phyloP scores from a whole-genome alignment of 768 basidiomycete genomes.

The Cantharellus cinnabarinus region DNA sequence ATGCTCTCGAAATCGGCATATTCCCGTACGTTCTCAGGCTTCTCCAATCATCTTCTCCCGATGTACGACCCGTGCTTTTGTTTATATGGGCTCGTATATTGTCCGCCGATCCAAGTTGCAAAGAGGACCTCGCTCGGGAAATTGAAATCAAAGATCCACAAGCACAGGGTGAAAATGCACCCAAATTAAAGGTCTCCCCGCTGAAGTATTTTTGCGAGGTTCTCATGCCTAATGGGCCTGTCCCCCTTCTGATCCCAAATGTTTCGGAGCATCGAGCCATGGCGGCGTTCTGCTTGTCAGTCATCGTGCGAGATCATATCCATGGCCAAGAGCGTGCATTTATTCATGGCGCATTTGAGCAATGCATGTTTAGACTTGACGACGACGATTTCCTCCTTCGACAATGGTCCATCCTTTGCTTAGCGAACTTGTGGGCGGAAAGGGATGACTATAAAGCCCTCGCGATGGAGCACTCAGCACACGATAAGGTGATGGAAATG shows the following conservation, averaged over 20 bases:
- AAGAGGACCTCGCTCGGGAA: slow-evolving; percentile 69
- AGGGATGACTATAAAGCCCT: slow-evolving; percentile 79
- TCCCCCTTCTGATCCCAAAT: slow-evolving; percentile 48
- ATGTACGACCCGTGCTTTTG: slow-evolving; percentile 91
- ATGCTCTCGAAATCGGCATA: slow-evolving; percentile 89
- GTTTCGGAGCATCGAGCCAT: slow-evolving; percentile 91
- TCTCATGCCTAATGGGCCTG: slow-evolving; percentile 39
- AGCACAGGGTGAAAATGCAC: background rate
- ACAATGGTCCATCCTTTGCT: slow-evolving; percentile 87
- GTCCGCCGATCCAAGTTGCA: slow-evolving; percentile 86
- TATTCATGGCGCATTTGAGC: slow-evolving; percentile 56
- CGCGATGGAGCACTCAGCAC: slow-evolving; percentile 58
- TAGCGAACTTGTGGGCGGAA: slow-evolving; percentile 85
- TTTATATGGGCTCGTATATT: slow-evolving; percentile 98
- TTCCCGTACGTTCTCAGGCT: slow-evolving; percentile 97
- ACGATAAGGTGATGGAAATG: slow-evolving; percentile 60
- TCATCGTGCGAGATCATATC: slow-evolving; percentile 77
- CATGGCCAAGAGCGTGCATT: slow-evolving; percentile 74
- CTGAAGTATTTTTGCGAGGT: slow-evolving; percentile 62
- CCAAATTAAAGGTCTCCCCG: background rate
- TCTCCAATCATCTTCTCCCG: slow-evolving; percentile 81
- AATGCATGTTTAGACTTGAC: slow-evolving; percentile 65
- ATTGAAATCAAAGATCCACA: slow-evolving; percentile 38
- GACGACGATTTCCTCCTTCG: slow-evolving; percentile 83
- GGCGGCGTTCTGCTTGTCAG: slow-evolving; percentile 90